Percentiles rank a stretch among this genome's conserved stretches.
Conservation (phyloP, 495 filamentous ascomycete species). For the Hyaloscypha variabilis region DNA sequence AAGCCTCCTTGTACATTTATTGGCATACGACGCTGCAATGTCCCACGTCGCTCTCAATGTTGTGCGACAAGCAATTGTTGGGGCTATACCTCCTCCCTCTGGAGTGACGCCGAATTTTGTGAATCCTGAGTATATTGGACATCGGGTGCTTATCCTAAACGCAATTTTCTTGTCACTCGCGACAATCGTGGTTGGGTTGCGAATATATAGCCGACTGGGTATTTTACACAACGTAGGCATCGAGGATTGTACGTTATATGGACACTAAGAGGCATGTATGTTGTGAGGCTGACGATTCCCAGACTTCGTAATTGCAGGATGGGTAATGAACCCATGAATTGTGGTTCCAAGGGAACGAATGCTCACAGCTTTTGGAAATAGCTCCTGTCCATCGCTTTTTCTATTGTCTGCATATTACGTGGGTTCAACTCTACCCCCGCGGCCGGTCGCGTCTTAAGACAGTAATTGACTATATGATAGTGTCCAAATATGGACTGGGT, state of each 20-base stretch:
- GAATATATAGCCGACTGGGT: background rate
- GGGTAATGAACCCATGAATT: background rate
- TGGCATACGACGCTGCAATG: background rate
- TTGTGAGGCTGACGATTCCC: background rate
- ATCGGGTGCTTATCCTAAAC: slow-evolving; percentile 17
- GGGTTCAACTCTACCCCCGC: background rate
- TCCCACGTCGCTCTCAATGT: background rate
- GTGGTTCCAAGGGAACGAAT: background rate
- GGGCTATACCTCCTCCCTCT: slow-evolving; percentile 14
- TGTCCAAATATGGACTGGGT: background rate
- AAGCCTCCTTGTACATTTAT: background rate
- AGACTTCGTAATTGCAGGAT: background rate
- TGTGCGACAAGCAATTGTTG: slow-evolving; percentile 4
- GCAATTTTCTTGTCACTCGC: background rate
- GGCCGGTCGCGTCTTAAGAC: background rate
- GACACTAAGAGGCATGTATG: background rate
- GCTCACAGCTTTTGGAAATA: background rate
- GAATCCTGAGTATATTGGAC: slow-evolving; percentile 26
- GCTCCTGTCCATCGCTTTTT: background rate
- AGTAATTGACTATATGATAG: background rate
- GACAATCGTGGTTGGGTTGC: background rate
- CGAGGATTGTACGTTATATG: background rate
- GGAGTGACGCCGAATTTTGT: slow-evolving; percentile 34
- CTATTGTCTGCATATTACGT: background rate
- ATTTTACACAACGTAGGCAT: background rate